Evolutionary conservation across 805 yeast genomes (phyloP).

Genomic region (Zygosaccharomyces bisporus): DNA sequence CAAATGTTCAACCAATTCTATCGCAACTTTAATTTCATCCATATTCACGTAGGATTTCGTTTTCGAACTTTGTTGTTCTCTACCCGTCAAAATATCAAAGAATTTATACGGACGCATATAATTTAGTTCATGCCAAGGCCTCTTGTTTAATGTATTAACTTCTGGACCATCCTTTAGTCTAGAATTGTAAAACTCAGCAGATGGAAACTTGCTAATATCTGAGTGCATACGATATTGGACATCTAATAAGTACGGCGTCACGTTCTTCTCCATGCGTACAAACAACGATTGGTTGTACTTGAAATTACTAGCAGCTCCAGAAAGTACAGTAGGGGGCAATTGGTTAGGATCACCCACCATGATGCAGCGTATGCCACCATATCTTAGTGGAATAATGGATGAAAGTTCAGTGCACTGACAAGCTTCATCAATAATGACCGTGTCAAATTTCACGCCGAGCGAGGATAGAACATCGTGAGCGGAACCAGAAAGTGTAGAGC

Average conservation of each 20-base stretch:
- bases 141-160: slow-evolving; percentile 54
- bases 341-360: slow-evolving; percentile 99
- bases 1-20: slow-evolving; percentile 59
- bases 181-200: slow-evolving; percentile 72
- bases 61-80: slow-evolving; percentile 58
- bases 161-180: slow-evolving; percentile 71
- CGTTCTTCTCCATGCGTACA: slow-evolving; percentile 80
- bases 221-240: slow-evolving; percentile 99
- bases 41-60: slow-evolving; percentile 70
- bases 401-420: slow-evolving; percentile 95
- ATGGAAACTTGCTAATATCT: slow-evolving; percentile 80
- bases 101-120: slow-evolving; percentile 74
- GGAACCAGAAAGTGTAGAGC: slow-evolving; percentile 89
- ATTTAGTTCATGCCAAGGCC: slow-evolving; percentile 68
- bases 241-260: slow-evolving; percentile 64
- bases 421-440: slow-evolving; percentile 94
- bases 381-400: slow-evolving; percentile 84
- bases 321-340: slow-evolving; percentile 92
- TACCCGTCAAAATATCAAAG: slow-evolving; percentile 61
- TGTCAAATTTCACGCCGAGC: slow-evolving; percentile 74
- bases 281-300: slow-evolving; percentile 89
- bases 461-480: slow-evolving; percentile 83
- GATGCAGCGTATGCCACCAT: slow-evolving; percentile 84
- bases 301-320: slow-evolving; percentile 75
- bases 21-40: slow-evolving; percentile 68